Percentiles rank a stretch among this genome's conserved stretches.
Conservation (phyloP, 164 flowering plant species). For the Berberis vulgaris region DNA sequence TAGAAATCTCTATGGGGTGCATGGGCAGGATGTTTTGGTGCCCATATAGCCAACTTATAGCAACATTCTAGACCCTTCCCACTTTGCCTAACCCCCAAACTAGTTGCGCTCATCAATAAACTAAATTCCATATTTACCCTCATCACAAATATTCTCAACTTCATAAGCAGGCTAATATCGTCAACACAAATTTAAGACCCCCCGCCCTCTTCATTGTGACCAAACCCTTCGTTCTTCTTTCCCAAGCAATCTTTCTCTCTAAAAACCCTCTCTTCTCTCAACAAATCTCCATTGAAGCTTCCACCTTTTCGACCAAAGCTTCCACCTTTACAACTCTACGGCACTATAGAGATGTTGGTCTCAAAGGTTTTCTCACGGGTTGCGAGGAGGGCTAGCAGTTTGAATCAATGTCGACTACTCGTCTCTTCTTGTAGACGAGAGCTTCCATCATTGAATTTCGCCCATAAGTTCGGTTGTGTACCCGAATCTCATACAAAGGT, state of each 20-base stretch:
- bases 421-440: constrained; percentile 14
- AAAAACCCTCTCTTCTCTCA: background rate
- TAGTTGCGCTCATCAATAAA: too few species aligned
- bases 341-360: constrained; percentile 22
- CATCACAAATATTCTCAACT: too few species aligned
- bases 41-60: too few species aligned
- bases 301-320: background rate
- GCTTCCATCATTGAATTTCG: background rate
- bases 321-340: background rate
- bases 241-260: background rate
- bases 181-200: background rate
- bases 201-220: background rate
- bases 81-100: too few species aligned
- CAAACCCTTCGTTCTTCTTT: background rate
- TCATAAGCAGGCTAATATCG: too few species aligned
- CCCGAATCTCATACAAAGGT: constrained; percentile 11
- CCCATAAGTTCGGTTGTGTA: background rate
- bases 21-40: too few species aligned
- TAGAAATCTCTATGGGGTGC: too few species aligned
- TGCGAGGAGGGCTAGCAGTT: constrained; percentile 12
- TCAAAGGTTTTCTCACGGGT: constrained; percentile 35
- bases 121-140: too few species aligned
- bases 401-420: constrained; percentile 19
- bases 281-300: background rate
- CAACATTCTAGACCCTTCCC: too few species aligned